Base-by-base conservation (phyloP, 2,329 filamentous ascomycete species). In the Parasarocladium wereldwijsianum region DNA sequence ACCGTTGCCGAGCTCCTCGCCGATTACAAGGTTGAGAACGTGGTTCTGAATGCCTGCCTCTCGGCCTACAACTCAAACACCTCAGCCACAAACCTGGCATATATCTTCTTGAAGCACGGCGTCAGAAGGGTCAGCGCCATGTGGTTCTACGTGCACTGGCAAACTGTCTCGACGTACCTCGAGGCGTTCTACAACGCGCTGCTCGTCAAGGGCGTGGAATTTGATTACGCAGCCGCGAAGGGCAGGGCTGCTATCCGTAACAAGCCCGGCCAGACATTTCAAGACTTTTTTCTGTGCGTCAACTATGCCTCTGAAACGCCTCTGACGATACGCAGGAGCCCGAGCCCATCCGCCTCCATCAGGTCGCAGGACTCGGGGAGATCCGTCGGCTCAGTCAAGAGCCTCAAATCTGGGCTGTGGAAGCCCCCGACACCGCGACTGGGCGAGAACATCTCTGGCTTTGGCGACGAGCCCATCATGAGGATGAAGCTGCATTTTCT, bases 201-300 rank as follows among this genome's bases (percentile, higher is more conserved):
- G 24, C 38, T 50, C 5, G 38, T 44, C 19, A 38, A 41, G 17
- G 34, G 43, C 22, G 34, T 38, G 13, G 41, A 42, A 16, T 49
- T 50, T 14, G 42, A 49, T 26, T 31, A 37, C 4, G 45, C 47
- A n/a, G 45, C 47, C 7, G 44, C 48, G 15, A 32, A 30, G 3
- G 45, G 42, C 6, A 36, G 46, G 24, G 40, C 46, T 20, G 43
- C 41, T 7, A 39, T 49, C 10, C 42, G 42, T 8, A 16, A 24
- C 7, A 35, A 37, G 17, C 43, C 43, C 5, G 43, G 38, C 9
- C 33, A 33, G 11, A 24, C 34, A 17, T 44, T 43, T 20, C 37
- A 41, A 18, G 46, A 48, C 32, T 47, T 43, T 24, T 49, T 50
- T 23, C 26, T 48, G 9, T 49, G 45, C 24, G 46, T 48, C 32